phyloP scores from a whole-genome alignment of 306 rosid genomes.

The Medicago arabica region DNA sequence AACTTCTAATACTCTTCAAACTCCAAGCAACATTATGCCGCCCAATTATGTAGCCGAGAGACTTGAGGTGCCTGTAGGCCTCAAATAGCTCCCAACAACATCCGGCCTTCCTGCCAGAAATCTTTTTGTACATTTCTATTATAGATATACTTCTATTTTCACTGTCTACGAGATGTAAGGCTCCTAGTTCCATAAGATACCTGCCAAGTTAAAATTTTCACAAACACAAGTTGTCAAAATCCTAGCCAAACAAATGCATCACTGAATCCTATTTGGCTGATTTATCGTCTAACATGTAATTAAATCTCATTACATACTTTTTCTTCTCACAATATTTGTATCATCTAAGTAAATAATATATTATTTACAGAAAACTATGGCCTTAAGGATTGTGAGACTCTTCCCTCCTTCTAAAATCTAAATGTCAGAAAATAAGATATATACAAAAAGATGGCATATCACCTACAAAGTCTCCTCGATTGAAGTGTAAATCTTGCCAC shows the following conservation, averaged over 20 bases:
- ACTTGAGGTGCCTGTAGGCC: conserved; percentile 79
- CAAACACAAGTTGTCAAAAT: conserved; percentile 31
- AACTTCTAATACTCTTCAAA: conserved; percentile 53
- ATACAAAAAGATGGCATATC: conserved; percentile 32
- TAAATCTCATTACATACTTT: neutral
- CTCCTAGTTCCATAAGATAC: conserved; percentile 81
- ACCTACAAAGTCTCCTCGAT: conserved; percentile 84
- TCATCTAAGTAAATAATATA: neutral
- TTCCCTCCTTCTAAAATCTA: conserved; percentile 15
- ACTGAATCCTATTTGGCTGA: neutral
- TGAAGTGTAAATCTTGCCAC: conserved; percentile 63
- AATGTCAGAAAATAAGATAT: neutral
- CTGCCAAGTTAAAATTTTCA: conserved; percentile 48
- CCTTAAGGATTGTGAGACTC: neutral
- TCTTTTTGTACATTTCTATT: conserved; percentile 60
- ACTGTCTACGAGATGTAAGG: conserved; percentile 56
- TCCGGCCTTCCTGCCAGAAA: conserved; percentile 49
- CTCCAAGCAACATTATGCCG: conserved; percentile 72
- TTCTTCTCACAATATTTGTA: neutral
- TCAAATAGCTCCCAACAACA: conserved; percentile 81
- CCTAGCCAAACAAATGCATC: neutral
- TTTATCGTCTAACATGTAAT: conserved; percentile 16
- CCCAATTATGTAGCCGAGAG: conserved; percentile 78
- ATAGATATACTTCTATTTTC: conserved; percentile 51
- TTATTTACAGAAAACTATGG: neutral